These are phyloP conservation scores for Fragaria nilgerrensis DNA, from an alignment of 306 rosid species.

Conservation along the genomic window DNA sequence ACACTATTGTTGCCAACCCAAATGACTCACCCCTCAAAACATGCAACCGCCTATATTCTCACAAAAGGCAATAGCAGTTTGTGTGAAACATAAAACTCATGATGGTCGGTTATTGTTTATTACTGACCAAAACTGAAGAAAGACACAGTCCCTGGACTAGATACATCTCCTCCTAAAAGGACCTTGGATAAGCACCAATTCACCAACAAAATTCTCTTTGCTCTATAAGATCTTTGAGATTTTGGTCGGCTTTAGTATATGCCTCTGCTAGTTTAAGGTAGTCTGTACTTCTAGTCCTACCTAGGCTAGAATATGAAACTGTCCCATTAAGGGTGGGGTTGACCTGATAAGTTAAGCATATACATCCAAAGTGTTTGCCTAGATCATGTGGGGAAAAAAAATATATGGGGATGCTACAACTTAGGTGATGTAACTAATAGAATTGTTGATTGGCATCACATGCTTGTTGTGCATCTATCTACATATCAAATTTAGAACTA, in stretches of 20 bases:
- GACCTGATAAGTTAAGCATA: neutral
- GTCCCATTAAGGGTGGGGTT: slow-evolving; percentile 10
- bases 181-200: slow-evolving; percentile 26
- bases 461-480: slow-evolving; percentile 1
- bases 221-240: slow-evolving; percentile 30
- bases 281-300: slow-evolving; percentile 4
- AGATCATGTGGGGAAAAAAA: neutral
- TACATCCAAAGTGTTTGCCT: neutral
- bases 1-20: slow-evolving; percentile 11
- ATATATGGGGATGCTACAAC: slow-evolving; percentile 9
- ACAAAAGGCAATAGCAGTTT: neutral
- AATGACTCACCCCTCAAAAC: slow-evolving; percentile 6
- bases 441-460: neutral
- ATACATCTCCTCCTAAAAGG: neutral
- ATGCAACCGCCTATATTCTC: slow-evolving; percentile 8
- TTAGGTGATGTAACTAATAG: slow-evolving; percentile 4
- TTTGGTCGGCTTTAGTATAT: slow-evolving; percentile 34
- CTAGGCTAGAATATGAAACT: slow-evolving; percentile 9
- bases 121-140: slow-evolving; percentile 5
- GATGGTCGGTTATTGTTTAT: slow-evolving; percentile 20
- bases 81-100: neutral
- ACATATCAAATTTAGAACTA: neutral
- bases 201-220: slow-evolving; percentile 22
- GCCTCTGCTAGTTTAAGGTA: slow-evolving; percentile 7
- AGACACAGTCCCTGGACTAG: neutral